Conservation (phyloP, 2,329 filamentous ascomycete species). For the Ophiostoma pallidulum region DNA sequence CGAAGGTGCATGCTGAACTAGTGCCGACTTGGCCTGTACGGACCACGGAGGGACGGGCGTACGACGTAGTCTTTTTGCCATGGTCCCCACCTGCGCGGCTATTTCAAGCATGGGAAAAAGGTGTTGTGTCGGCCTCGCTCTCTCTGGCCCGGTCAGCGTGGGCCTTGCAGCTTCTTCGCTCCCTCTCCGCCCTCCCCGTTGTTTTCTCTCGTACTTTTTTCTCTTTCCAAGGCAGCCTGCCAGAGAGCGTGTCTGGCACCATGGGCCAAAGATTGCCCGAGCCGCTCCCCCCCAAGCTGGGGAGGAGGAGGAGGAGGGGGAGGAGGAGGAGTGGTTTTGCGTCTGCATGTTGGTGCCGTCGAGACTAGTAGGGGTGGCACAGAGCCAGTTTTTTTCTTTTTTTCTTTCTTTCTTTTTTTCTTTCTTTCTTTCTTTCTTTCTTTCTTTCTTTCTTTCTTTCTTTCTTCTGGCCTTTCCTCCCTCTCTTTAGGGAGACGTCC, state of each 20-base stretch:
- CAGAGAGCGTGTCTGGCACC: too few relatives aligned
- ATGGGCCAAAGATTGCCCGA: conserved; percentile 7
- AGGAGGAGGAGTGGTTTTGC: neutral
- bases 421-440: neutral
- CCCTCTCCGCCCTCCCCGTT: too few relatives aligned
- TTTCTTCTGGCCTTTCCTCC: neutral
- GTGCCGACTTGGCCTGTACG: too few relatives aligned
- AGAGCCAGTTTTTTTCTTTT: neutral
- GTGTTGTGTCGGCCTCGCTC: too few relatives aligned
- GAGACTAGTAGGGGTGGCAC: neutral
- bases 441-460: neutral
- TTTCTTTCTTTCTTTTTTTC: neutral
- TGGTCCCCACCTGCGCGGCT: conserved; percentile 10
- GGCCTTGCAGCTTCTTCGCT: too few relatives aligned
- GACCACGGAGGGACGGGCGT: too few relatives aligned
- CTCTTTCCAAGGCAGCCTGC: too few relatives aligned
- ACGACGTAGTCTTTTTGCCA: too few relatives aligned
- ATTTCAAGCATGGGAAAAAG: conserved; percentile 7
- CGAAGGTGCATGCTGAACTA: too few relatives aligned
- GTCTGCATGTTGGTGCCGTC: neutral
- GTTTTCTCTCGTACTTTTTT: too few relatives aligned
- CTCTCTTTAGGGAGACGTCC: too few relatives aligned
- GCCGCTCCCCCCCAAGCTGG: neutral
- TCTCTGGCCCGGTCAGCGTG: neutral
- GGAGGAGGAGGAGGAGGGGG: neutral